These are phyloP conservation scores for Allium cepa DNA, from an alignment of 106 monocot genomes.

Conservation along the genomic window DNA sequence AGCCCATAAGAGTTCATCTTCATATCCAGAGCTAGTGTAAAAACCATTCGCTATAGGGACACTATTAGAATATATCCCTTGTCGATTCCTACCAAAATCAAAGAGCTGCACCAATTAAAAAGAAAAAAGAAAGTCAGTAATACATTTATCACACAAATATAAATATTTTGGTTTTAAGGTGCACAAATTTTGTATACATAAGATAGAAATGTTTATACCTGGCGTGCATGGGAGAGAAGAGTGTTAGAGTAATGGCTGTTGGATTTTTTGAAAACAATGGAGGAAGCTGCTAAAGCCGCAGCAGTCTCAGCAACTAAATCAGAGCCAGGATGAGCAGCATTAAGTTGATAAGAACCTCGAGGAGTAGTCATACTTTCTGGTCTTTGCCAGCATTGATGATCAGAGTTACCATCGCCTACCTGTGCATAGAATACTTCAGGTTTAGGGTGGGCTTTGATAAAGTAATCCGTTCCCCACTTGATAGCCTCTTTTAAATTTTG, in stretches of 20 bases:
- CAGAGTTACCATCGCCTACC: constrained; percentile 74
- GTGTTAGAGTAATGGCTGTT: constrained; percentile 22
- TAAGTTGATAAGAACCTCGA: constrained; percentile 27
- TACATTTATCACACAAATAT: neutral
- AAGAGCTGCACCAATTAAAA: constrained; percentile 43
- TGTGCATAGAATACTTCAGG: constrained; percentile 40
- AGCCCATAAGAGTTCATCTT: constrained; percentile 60
- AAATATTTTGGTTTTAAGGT: too few species aligned
- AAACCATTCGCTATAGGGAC: constrained; percentile 31
- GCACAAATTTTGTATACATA: neutral
- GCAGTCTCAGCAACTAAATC: constrained; percentile 64
- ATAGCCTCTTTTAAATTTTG: constrained; percentile 35
- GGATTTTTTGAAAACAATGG: constrained; percentile 25
- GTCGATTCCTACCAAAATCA: constrained; percentile 40
- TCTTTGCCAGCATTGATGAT: constrained; percentile 74
- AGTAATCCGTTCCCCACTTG: constrained; percentile 73
- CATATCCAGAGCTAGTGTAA: constrained; percentile 59
- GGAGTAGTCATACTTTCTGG: constrained; percentile 82
- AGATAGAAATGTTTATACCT: constrained; percentile 12
- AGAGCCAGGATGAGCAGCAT: constrained; percentile 29
- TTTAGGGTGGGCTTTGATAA: constrained; percentile 35
- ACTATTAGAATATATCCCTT: constrained; percentile 43
- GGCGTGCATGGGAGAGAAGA: constrained; percentile 37
- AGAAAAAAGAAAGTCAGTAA: neutral
- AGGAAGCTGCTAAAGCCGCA: constrained; percentile 40